Base-by-base conservation (phyloP, 495 filamentous ascomycete species). In the Daldinia childiae region DNA sequence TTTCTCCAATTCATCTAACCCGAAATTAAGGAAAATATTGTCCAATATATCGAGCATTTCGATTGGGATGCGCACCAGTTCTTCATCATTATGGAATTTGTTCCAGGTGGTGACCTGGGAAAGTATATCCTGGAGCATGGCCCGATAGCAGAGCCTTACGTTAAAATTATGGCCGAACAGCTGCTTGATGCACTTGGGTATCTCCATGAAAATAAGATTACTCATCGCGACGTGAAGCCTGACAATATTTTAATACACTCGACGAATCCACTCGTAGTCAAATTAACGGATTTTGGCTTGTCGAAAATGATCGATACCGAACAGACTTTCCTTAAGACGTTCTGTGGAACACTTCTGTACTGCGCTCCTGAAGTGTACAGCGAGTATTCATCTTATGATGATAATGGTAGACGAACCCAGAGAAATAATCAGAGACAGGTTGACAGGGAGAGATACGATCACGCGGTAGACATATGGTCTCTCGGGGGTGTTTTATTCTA, bases 351-450 rank as follows among this genome's bases (percentile, higher is more conserved):
- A 0, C 85, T 98, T 38, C 83, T 98, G 9, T 99, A 98, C 76
- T 97, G 96, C 75, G 95, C 95, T 2, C 95, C 95, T 1, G 95
- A 99, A 76, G 93, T 99, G 2, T 99, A 97, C 75, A 91, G 91
- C 0, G 91, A 94, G 58, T 97, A 93, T 77, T 79, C 80, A n/a
- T 82, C 87, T 48, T 89, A 88, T 67, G 82, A 87, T 67, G 71
- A 79, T 6, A 62, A 69, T 36, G 84, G 84, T 50, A 78, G 78
- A 15, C 82, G 85, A 50, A 78, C 81, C 30, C 76, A 77, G 26
- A 82, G 79, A 27, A 81, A 76, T 26, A 79, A 79, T 45, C 73
- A 74, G 6, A 76, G 78, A 4, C 39, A 62, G 56, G 58, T 76
- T 15, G 78, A 79, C 15, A 81, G 80, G 17, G 84, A 85, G 58